Conservation (phyloP, 257 asterid genomes). For the Solanum chilense region DNA sequence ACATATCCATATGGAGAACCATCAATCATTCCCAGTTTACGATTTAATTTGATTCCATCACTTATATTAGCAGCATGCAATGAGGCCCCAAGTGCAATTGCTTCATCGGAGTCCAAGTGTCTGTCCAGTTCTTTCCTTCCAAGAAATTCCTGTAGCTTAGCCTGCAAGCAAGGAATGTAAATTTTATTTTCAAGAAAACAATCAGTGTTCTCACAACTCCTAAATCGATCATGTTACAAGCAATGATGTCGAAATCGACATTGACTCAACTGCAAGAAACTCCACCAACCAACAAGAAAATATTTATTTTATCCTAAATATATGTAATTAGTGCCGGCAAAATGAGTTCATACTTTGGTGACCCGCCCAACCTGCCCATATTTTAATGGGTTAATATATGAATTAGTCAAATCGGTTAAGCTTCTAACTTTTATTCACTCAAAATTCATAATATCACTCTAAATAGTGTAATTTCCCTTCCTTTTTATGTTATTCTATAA, state of each 20-base stretch:
- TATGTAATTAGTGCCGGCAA: not conserved
- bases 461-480: too few species aligned
- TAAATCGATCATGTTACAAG: not conserved
- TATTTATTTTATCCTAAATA: not conserved
- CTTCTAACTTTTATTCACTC: too few species aligned
- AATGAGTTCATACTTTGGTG: too few species aligned
- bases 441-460: too few species aligned
- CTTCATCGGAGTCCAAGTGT: conserved; percentile 98
- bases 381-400: too few species aligned
- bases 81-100: conserved; percentile 90
- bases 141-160: conserved; percentile 92
- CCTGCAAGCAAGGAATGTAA: conserved; percentile 28
- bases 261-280: not conserved
- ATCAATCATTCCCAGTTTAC: conserved; percentile 96
- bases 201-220: not conserved
- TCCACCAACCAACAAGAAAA: not conserved
- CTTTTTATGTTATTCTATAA: too few species aligned
- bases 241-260: not conserved
- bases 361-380: too few species aligned
- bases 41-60: conserved; percentile 95
- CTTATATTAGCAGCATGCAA: conserved; percentile 96
- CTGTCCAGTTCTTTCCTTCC: conserved; percentile 92
- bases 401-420: too few species aligned
- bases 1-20: conserved; percentile 87
- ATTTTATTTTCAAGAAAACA: not conserved